These are phyloP conservation scores for Pythium biforme DNA, from an alignment of 352 stramenopile species.

Conservation along the genomic window DNA sequence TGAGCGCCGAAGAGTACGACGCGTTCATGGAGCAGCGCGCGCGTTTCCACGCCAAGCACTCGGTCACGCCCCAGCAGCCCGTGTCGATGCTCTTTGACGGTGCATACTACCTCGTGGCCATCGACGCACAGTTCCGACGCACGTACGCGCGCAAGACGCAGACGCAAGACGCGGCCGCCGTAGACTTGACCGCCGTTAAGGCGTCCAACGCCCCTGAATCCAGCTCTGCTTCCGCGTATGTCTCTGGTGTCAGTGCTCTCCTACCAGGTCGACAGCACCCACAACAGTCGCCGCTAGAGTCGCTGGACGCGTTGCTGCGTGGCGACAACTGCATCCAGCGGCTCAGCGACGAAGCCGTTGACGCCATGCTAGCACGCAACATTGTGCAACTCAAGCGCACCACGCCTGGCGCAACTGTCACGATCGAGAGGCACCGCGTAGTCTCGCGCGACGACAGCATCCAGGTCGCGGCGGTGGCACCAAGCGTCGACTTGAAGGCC, in stretches of 20 bases:
- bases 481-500: constrained; percentile 50
- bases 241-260: constrained; percentile 91
- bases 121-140: constrained; percentile 88
- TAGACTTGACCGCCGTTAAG: constrained; percentile 9
- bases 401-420: too few species aligned
- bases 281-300: constrained; percentile 27
- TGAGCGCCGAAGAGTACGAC: constrained; percentile 90
- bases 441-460: constrained; percentile 58
- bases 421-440: constrained; percentile 47
- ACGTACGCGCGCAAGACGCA: constrained; percentile 77
- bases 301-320: constrained; percentile 85
- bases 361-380: constrained; percentile 92
- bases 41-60: constrained; percentile 67
- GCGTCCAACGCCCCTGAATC: constrained; percentile 3
- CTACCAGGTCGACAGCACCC: constrained; percentile 70
- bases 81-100: constrained; percentile 64
- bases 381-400: constrained; percentile 85
- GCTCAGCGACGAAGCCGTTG: constrained; percentile 61
- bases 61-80: constrained; percentile 71
- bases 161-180: constrained; percentile 18
- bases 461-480: constrained; percentile 88
- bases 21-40: constrained; percentile 90
- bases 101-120: constrained; percentile 91
- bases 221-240: constrained; percentile 56
- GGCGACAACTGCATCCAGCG: constrained; percentile 90